phyloP scores from a whole-genome alignment of 2,329 filamentous ascomycete genomes.

The Magnaporthales sp. region DNA sequence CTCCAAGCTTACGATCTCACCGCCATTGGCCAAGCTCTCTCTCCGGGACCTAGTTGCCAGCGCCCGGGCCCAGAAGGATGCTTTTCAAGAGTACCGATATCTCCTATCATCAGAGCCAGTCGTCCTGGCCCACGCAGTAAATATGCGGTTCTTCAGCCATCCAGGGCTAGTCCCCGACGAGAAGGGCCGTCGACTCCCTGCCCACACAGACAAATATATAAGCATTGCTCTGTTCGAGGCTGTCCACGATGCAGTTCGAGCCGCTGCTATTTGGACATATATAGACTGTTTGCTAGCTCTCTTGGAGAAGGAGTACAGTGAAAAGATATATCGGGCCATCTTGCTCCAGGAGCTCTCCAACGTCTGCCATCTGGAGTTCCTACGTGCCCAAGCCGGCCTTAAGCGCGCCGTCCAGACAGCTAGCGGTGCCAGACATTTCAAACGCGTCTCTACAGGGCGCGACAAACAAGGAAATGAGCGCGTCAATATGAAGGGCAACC shows the following conservation, averaged over 20 bases:
- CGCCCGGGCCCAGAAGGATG: background rate
- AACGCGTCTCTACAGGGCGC: conserved; percentile 23
- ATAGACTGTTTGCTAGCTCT: background rate
- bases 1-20: background rate
- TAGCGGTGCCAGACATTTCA: conserved; percentile 31
- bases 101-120: background rate
- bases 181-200: background rate
- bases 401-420: background rate
- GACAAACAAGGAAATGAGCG: conserved; percentile 26
- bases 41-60: background rate
- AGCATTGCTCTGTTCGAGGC: background rate
- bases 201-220: background rate
- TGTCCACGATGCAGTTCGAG: background rate
- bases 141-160: background rate
- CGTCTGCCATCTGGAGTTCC: background rate
- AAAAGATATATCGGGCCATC: background rate
- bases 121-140: background rate
- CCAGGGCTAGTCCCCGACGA: background rate
- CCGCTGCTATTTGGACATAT: background rate
- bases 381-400: background rate
- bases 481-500: conserved; percentile 30
- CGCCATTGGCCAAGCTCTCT: background rate
- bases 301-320: background rate
- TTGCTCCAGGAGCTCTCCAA: background rate
- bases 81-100: background rate